Base-by-base conservation (phyloP, 108 stramenopile species). In the Cyclotella baltica region DNA sequence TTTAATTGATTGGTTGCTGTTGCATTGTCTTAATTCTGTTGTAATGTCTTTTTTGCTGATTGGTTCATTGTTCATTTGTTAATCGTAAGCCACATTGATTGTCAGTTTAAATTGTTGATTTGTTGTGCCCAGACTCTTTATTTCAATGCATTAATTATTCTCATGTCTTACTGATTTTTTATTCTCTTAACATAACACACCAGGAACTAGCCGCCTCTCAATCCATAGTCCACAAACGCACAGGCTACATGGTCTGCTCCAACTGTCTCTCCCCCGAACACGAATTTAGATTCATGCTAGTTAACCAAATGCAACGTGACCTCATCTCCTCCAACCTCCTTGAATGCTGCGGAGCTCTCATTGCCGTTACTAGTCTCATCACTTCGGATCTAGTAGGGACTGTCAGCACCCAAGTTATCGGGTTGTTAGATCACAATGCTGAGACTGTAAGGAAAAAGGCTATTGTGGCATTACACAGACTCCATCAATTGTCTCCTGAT, bases 271-370 rank as follows among this genome's bases (percentile, higher is more conserved):
- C 90, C 30, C 99, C 99, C 1, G 91, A 92, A 10, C 96, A 99
- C 76, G 97, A 98, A 80, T 98, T 99, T 72, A 88, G 99, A 8
- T 98, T 98, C 90, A 99, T 99, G 99, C 86, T 99, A 16, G 96
- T 99, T 36, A 98, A 98, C 82, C 98, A 98, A 78, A 94, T 99
- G 91, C 98, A 98, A 87, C 87, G 98, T 16, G 99, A 99, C 80
- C 74, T 99, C 73, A 82, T 84, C 59, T 94, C 93, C 43, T 75
- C 94, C 62, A 97, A 98, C 75, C 83, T 97, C 9, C 84, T 99
- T 56, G 98, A 99, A 80, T 88, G 89, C 18, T 86, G 90, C 62
- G 96, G 96, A 10, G 97, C 97, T 58, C 83, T 99, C 20, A 72
- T 90, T 31, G 99, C 97, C 10, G 91, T 90, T 18, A 86, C 92